These are phyloP conservation scores for Canavalia gladiata DNA, from an alignment of 306 rosid species.

Conservation along the genomic window DNA sequence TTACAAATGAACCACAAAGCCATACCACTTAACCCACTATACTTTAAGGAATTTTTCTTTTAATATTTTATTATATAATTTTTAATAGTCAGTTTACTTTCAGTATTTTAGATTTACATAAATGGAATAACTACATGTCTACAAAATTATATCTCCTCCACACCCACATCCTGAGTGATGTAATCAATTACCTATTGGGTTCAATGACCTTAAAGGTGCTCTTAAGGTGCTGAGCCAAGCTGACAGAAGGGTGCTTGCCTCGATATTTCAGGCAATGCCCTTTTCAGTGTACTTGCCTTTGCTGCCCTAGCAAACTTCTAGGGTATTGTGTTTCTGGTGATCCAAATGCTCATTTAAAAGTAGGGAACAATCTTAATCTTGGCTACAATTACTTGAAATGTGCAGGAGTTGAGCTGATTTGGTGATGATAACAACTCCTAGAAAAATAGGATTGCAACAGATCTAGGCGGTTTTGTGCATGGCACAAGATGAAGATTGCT, in stretches of 20 bases:
- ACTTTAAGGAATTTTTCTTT: neutral
- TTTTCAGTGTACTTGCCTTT: constrained; percentile 1
- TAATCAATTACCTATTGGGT: constrained; percentile 28
- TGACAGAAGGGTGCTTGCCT: constrained; percentile 15
- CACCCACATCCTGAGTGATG: neutral
- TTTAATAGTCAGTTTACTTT: constrained; percentile 4
- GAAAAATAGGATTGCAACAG: neutral
- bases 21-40: constrained; percentile 1
- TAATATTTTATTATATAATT: constrained; percentile 8
- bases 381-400: constrained; percentile 3
- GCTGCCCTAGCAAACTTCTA: constrained; percentile 31
- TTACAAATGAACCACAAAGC: constrained; percentile 24
- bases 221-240: constrained; percentile 21
- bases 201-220: constrained; percentile 27
- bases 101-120: constrained; percentile 14
- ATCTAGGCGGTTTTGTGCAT: constrained; percentile 14
- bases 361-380: neutral
- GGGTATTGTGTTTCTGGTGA: constrained; percentile 1
- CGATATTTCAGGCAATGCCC: constrained; percentile 23
- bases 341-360: constrained; percentile 19
- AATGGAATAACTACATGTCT: neutral
- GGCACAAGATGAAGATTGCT: constrained; percentile 21
- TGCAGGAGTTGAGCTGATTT: constrained; percentile 20
- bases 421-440: neutral
- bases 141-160: constrained; percentile 22